Base-by-base conservation (phyloP, 208 protist genomes). In the Wallacemonas sp. region DNA sequence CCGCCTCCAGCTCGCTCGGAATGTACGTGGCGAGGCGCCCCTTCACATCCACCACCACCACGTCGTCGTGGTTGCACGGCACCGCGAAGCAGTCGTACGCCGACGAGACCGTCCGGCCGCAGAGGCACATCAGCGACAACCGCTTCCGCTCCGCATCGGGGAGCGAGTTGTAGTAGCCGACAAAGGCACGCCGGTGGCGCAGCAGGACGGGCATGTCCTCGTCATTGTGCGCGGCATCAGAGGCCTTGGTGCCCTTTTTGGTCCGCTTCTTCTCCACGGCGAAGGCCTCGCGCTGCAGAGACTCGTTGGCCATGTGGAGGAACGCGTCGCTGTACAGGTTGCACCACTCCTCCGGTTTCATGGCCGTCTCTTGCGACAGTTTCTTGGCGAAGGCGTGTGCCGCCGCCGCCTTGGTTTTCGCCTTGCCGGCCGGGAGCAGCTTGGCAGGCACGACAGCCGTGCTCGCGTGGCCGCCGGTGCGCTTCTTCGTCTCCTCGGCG, bases 311-410 rank as follows among this genome's bases (percentile, higher is more conserved):
- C 46, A 96, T 92, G 59, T 91, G 82, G 41, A 90, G 72, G 41
- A 93, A 90, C 25, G 91, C 68, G 33, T 96, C 91, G 29, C 77
- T 86, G 70, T 92, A 93, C 68, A 84, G 81, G 67, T 88, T 91
- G 64, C 87, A 93, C 91, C 91, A 96, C 72, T 93, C 87, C 75
- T 96, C 87, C 22, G 91, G 91, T 72, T 86, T 91, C 87, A 93
- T 93, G 61, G 39, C 65, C 25, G 75, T 77, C 72, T 96, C 91
- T 64, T 89, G 76, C 28, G 81, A 20, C 14, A 96, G 66, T 62
- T 81, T 86, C 65, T 77, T 82, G 62, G 79, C 82, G 69, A 87
- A 93, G 20, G 76, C 74, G 63, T 92, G 83, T 10, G 79, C 76
- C 32, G 72, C 28, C 14, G 67, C 67, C 32, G 63, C 42, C 62